Conservation (phyloP, 768 basidiomycete genomes). For the Suillus occidentalis region DNA sequence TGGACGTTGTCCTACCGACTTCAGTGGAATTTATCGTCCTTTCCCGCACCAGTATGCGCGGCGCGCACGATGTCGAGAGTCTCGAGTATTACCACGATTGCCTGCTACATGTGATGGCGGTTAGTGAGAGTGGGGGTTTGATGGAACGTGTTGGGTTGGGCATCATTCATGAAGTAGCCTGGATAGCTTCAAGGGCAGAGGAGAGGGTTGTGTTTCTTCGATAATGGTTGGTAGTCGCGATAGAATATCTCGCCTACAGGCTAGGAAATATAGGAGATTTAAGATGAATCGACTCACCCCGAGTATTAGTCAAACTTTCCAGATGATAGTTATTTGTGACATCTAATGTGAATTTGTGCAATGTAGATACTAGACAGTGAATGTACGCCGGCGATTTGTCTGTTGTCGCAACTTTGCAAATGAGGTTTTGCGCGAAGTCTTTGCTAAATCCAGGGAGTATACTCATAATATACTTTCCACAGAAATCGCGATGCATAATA, state of each 20-base stretch:
- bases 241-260: neutral
- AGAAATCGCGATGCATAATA: neutral
- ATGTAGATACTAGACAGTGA: neutral
- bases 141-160: constrained; percentile 26
- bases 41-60: constrained; percentile 12
- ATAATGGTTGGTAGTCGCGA: neutral
- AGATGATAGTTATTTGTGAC: neutral
- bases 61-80: constrained; percentile 13
- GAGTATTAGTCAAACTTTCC: neutral
- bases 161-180: constrained; percentile 19
- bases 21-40: constrained; percentile 22
- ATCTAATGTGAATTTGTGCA: neutral
- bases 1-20: constrained; percentile 6
- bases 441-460: neutral
- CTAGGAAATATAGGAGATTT: neutral
- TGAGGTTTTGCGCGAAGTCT: neutral
- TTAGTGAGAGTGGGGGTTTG: constrained; percentile 5
- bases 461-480: neutral
- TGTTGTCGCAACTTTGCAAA: neutral
- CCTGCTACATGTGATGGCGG: constrained; percentile 23
- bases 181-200: constrained; percentile 8
- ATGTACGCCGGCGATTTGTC: neutral
- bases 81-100: constrained; percentile 14
- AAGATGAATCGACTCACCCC: neutral
- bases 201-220: neutral